A percentile compares a stretch with the other conserved stretches of the same genome.
phyloP scores from a whole-genome alignment of 78 protist species.

The Dictyostelium discoideum region DNA sequence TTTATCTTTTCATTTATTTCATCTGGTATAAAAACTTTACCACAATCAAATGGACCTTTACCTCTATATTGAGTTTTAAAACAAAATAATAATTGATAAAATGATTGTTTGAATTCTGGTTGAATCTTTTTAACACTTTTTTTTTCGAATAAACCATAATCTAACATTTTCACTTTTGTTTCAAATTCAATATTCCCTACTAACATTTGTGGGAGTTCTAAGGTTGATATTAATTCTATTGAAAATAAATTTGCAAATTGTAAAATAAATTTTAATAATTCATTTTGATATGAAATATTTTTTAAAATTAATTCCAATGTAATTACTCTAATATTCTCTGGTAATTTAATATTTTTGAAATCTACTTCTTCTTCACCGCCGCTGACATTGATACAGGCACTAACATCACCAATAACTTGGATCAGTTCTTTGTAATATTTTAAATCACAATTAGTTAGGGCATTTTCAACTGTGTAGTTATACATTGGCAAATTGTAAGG shows the following conservation, averaged over 20 bases:
- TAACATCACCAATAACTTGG: not conserved
- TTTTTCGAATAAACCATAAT: not conserved
- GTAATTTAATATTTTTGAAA: not conserved
- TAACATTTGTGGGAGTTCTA: not conserved
- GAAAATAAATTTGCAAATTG: not conserved
- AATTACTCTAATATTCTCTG: not conserved
- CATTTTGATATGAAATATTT: not conserved
- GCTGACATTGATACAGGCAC: not conserved
- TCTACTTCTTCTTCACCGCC: not conserved
- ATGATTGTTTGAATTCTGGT: not conserved
- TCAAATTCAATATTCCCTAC: not conserved
- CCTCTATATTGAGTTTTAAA: not conserved
- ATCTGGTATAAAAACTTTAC: not conserved
- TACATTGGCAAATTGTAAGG: not conserved
- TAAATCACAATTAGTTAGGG: not conserved
- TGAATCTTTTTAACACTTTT: not conserved
- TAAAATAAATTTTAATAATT: not conserved
- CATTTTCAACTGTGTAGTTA: not conserved
- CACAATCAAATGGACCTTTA: not conserved
- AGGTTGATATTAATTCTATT: not conserved
- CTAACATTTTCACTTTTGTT: not conserved
- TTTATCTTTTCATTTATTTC: not conserved
- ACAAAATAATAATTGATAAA: not conserved
- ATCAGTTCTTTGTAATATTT: not conserved
- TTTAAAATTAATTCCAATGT: not conserved